phyloP scores from a whole-genome alignment of 495 filamentous ascomycete genomes.

The Podospora pseudocomata region DNA sequence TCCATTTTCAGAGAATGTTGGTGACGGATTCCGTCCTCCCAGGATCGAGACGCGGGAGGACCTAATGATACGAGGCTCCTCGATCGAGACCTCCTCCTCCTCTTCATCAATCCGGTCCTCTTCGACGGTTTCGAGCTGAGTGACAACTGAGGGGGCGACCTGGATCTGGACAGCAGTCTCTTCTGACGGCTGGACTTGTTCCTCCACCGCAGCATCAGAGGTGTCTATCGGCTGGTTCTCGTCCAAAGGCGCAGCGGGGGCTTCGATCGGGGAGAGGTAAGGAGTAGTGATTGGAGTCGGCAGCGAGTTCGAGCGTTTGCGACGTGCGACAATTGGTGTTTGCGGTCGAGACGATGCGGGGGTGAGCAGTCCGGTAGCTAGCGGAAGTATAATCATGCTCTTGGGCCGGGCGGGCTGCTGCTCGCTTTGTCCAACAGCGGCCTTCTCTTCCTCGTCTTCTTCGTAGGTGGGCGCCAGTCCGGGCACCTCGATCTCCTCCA shows the following conservation, averaged over 20 bases:
- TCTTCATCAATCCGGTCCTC: slow-evolving; percentile 25
- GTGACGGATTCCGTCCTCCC: slow-evolving; percentile 39
- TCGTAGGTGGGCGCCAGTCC: slow-evolving; percentile 58
- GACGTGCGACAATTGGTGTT: slow-evolving; percentile 27
- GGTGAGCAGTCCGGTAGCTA: slow-evolving; percentile 23
- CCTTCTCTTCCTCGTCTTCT: slow-evolving; percentile 53
- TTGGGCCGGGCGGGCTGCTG: slow-evolving; percentile 47
- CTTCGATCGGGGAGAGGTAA: slow-evolving; percentile 18
- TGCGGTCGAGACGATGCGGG: slow-evolving; percentile 35
- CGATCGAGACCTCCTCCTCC: slow-evolving; percentile 44
- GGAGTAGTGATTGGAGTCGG: slow-evolving; percentile 39
- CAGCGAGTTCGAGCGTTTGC: slow-evolving; percentile 55
- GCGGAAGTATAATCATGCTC: slow-evolving; percentile 55
- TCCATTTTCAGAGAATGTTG: slow-evolving; percentile 38
- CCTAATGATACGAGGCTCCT: slow-evolving; percentile 53
- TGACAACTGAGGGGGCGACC: not conserved
- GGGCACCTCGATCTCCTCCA: slow-evolving; percentile 70
- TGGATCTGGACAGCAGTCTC: not conserved
- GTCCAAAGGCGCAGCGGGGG: not conserved
- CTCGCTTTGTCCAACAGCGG: slow-evolving; percentile 33
- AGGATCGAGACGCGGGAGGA: slow-evolving; percentile 54
- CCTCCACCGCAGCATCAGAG: not conserved
- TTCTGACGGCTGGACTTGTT: not conserved
- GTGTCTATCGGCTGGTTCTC: not conserved
- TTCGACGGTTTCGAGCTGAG: slow-evolving; percentile 25